Evolutionary conservation across 2,329 filamentous ascomycete genomes (phyloP).

Genomic region (Aspergillus udagawae): DNA sequence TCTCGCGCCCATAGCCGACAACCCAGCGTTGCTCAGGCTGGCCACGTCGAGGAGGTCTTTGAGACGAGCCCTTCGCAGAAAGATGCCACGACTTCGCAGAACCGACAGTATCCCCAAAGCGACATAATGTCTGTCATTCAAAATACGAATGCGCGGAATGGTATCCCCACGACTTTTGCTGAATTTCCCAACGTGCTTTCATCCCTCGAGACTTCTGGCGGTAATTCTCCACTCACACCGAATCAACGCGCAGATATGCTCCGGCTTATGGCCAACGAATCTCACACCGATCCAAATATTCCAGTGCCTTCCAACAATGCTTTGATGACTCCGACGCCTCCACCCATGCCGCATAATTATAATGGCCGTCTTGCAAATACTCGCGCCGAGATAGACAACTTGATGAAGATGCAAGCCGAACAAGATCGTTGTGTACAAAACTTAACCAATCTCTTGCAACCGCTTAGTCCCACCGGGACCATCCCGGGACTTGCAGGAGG

Average conservation of each 20-base stretch:
- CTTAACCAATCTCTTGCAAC: slow-evolving; percentile 69
- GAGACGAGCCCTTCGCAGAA: slow-evolving; percentile 35
- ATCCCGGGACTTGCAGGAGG: slow-evolving; percentile 63
- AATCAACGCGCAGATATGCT: slow-evolving; percentile 47
- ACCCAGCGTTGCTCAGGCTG: slow-evolving; percentile 26
- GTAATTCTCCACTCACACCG: slow-evolving; percentile 41
- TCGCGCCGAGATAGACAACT: slow-evolving; percentile 69
- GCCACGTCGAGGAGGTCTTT: slow-evolving; percentile 44
- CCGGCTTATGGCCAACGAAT: slow-evolving; percentile 45
- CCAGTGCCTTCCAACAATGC: slow-evolving; percentile 50
- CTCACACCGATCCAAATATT: slow-evolving; percentile 39
- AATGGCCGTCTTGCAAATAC: slow-evolving; percentile 57
- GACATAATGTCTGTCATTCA: slow-evolving; percentile 49
- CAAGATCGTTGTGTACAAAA: slow-evolving; percentile 74
- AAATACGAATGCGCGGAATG: slow-evolving; percentile 43
- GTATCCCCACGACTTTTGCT: slow-evolving; percentile 33
- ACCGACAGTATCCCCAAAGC: slow-evolving; percentile 31
- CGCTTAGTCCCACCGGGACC: slow-evolving; percentile 72
- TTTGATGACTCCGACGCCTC: slow-evolving; percentile 52
- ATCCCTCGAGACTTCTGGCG: slow-evolving; percentile 41
- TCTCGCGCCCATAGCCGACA: slow-evolving; percentile 28
- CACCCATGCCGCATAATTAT: slow-evolving; percentile 50
- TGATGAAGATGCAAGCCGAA: slow-evolving; percentile 73
- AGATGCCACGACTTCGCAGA: slow-evolving; percentile 14
- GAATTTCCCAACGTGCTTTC: slow-evolving; percentile 46